These are phyloP conservation scores for Alternaria triticimaculans DNA, from an alignment of 2,329 filamentous ascomycete species.

Conservation along the genomic window DNA sequence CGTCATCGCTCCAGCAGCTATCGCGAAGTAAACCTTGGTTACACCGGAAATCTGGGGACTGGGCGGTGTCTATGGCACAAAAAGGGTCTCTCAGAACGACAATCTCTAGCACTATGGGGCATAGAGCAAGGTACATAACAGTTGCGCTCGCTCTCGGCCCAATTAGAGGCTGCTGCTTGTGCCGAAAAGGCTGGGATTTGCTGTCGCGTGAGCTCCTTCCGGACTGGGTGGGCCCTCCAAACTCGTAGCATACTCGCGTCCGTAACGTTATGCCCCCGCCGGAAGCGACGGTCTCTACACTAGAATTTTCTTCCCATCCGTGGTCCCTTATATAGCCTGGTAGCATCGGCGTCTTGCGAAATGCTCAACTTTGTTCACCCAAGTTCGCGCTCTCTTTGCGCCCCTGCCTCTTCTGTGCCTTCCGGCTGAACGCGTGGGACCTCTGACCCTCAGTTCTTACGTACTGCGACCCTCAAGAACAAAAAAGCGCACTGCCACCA, in stretches of 20 bases:
- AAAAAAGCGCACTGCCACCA: background rate
- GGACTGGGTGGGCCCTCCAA: constrained; percentile 21
- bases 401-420: constrained; percentile 1
- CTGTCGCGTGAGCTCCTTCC: constrained; percentile 26
- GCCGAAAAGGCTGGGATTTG: constrained; percentile 12
- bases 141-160: constrained; percentile 10
- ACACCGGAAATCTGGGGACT: constrained; percentile 14
- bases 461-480: background rate
- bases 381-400: constrained; percentile 12
- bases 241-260: constrained; percentile 14
- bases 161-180: background rate
- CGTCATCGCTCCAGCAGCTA: constrained; percentile 8
- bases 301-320: constrained; percentile 27
- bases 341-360: background rate
- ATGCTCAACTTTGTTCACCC: constrained; percentile 13
- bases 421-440: background rate
- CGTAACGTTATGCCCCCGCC: constrained; percentile 12
- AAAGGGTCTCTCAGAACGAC: background rate
- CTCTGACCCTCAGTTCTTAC: constrained; percentile 1
- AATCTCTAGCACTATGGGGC: constrained; percentile 1
- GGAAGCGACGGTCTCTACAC: constrained; percentile 26
- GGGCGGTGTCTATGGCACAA: background rate
- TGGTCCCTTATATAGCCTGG: constrained; percentile 29
- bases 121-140: background rate
- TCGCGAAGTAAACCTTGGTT: background rate